Conservation (phyloP, 148 eudicot genomes). For the Pharnaceum exiguum region DNA sequence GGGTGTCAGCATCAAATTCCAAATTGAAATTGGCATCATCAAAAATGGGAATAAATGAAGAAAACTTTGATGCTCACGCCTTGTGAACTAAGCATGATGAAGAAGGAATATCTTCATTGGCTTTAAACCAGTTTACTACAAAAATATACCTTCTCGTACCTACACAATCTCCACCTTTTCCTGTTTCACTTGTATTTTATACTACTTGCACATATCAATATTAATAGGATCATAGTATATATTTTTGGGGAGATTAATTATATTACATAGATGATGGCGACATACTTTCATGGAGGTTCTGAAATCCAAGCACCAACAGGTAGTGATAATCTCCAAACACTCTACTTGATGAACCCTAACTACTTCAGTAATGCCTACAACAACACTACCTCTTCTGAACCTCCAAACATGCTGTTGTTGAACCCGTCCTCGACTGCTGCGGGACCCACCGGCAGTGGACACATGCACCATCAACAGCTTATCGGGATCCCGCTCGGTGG, state of each 20-base stretch:
- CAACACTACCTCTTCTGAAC: conserved; percentile 14
- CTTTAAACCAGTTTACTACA: neutral
- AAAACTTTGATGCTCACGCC: conserved; percentile 2
- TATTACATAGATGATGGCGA: conserved; percentile 35
- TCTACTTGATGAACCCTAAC: conserved; percentile 71
- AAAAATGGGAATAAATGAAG: conserved; percentile 9
- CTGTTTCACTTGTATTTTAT: too few relatives aligned
- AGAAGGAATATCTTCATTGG: neutral
- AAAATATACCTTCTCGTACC: neutral
- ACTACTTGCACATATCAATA: neutral
- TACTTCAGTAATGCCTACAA: conserved; percentile 25
- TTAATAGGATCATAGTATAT: neutral
- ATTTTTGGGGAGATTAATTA: neutral
- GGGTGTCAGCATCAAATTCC: conserved; percentile 14
- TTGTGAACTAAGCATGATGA: neutral
- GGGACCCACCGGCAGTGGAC: conserved; percentile 9
- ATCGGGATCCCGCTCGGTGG: conserved; percentile 56
- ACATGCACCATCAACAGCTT: conserved; percentile 45
- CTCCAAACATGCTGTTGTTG: conserved; percentile 38
- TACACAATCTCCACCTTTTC: too few relatives aligned
- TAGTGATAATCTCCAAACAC: conserved; percentile 55
- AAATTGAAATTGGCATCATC: too few relatives aligned
- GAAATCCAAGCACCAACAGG: conserved; percentile 49
- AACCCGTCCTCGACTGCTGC: conserved; percentile 12
- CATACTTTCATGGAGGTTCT: conserved; percentile 58